phyloP scores from a whole-genome alignment of 1,284 basidiomycete species.

The Phylloboletellus chloephorus region DNA sequence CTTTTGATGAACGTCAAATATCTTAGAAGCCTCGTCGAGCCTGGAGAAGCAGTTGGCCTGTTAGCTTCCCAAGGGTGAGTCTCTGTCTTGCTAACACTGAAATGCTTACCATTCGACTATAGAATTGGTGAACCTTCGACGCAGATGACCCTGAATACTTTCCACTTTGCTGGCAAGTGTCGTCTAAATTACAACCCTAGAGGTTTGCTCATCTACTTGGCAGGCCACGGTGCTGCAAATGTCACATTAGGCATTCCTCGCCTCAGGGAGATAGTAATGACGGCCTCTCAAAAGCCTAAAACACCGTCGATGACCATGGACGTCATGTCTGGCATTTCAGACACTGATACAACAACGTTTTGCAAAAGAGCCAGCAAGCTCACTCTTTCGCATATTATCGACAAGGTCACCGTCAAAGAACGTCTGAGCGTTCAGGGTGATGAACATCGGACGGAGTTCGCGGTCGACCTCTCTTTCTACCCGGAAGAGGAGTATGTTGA shows the following conservation, averaged over 20 bases:
- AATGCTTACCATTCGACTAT: conserved; percentile 2
- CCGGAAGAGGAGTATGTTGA: conserved; percentile 79
- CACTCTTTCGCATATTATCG: conserved; percentile 85
- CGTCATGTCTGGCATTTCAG: conserved; percentile 50
- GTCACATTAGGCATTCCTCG: conserved; percentile 99
- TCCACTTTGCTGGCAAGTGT: conserved; percentile 89
- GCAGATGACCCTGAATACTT: conserved; percentile 99
- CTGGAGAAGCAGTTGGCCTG: conserved; percentile 95
- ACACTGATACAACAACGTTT: conserved; percentile 67
- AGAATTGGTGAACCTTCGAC: conserved; percentile 99
- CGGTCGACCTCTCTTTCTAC: conserved; percentile 82
- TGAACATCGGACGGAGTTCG: conserved; percentile 77
- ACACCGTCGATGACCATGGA: conserved; percentile 98
- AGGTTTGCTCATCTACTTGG: conserved; percentile 7
- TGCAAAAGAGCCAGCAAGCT: conserved; percentile 89
- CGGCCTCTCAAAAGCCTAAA: conserved; percentile 92
- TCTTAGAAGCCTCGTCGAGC: conserved; percentile 90
- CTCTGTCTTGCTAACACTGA: background rate
- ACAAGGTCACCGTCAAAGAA: conserved; percentile 82
- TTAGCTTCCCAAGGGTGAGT: conserved; percentile 95
- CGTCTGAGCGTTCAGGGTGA: conserved; percentile 64
- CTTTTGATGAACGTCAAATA: conserved; percentile 86
- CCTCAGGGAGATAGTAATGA: conserved; percentile 99
- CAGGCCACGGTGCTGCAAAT: conserved; percentile 97
- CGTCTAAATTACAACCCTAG: background rate